phyloP scores from a whole-genome alignment of 192 early-diverging fungal genomes.

The Coemansia javaensis region DNA sequence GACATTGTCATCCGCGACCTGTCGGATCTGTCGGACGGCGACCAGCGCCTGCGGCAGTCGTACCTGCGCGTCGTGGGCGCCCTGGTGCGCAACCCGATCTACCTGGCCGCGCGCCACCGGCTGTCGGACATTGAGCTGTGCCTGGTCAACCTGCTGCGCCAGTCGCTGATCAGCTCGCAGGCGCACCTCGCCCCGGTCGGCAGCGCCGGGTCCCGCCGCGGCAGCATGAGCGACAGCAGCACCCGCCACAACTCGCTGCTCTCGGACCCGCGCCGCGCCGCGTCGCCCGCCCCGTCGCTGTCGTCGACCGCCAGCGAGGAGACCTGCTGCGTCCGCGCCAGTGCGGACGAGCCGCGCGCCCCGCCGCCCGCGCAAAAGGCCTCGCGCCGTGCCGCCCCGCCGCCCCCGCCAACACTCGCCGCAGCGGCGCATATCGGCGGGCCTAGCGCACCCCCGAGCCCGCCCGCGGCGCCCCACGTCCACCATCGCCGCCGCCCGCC shows the following conservation, averaged over 20 bases:
- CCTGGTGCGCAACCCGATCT: constrained; percentile 62
- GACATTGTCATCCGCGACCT: constrained; percentile 85
- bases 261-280: constrained; percentile 15
- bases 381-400: constrained; percentile 17
- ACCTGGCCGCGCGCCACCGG: constrained; percentile 27
- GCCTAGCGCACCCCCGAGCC: neutral
- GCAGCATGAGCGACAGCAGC: constrained; percentile 25
- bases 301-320: constrained; percentile 41
- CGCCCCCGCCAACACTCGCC: constrained; percentile 7
- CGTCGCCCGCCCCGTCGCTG: constrained; percentile 32
- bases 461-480: neutral
- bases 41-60: constrained; percentile 62
- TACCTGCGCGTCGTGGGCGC: constrained; percentile 65
- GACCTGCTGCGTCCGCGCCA: constrained; percentile 21
- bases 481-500: constrained; percentile 20
- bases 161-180: constrained; percentile 41
- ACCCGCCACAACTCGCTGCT: constrained; percentile 34
- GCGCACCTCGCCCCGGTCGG: neutral
- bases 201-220: constrained; percentile 12
- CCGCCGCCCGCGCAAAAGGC: neutral
- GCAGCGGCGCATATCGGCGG: too few relatives aligned
- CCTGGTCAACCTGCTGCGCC: constrained; percentile 37
- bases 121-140: constrained; percentile 49
- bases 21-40: constrained; percentile 64
- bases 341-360: constrained; percentile 4